A percentile compares a stretch with the other conserved stretches of the same genome.
Conservation (phyloP, 345 rosid species). For the Populus simonii region DNA sequence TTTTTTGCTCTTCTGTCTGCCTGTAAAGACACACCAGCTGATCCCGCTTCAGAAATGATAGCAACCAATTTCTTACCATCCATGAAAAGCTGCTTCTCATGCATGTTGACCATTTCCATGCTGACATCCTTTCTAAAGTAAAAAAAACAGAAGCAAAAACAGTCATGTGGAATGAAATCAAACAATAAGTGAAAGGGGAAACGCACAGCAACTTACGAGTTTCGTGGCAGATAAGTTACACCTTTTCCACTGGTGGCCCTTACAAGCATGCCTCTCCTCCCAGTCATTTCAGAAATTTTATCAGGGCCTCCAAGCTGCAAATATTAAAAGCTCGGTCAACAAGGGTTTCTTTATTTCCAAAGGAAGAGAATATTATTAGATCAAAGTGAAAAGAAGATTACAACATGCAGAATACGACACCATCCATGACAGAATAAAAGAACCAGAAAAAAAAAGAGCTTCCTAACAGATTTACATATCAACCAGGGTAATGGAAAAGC, state of each 20-base stretch:
- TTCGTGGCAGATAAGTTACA: conserved; percentile 94
- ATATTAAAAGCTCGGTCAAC: conserved; percentile 14
- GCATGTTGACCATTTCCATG: conserved; percentile 99
- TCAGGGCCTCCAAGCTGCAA: conserved; percentile 99
- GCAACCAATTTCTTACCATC: conserved; percentile 93
- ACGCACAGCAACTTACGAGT: conserved; percentile 61
- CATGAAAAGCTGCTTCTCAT: conserved; percentile 96
- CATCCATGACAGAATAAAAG: neutral
- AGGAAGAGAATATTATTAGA: neutral
- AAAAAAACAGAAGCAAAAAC: conserved; percentile 16
- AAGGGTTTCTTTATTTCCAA: neutral
- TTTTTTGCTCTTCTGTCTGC: conserved; percentile 92
- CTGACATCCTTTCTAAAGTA: conserved; percentile 78
- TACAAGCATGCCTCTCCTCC: conserved; percentile 99
- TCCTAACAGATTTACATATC: neutral
- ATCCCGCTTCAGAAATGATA: conserved; percentile 97
- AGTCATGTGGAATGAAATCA: conserved; percentile 14
- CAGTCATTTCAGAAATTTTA: conserved; percentile 95
- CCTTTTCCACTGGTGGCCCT: conserved; percentile 94
- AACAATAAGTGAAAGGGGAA: neutral
- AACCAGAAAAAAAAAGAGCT: neutral
- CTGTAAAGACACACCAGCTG: conserved; percentile 98
- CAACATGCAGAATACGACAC: neutral
- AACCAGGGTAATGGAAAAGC: no score
- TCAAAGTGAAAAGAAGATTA: neutral